These are phyloP conservation scores for Trichoderma sp. DNA, from an alignment of 2,329 filamentous ascomycete species.

Conservation along the genomic window DNA sequence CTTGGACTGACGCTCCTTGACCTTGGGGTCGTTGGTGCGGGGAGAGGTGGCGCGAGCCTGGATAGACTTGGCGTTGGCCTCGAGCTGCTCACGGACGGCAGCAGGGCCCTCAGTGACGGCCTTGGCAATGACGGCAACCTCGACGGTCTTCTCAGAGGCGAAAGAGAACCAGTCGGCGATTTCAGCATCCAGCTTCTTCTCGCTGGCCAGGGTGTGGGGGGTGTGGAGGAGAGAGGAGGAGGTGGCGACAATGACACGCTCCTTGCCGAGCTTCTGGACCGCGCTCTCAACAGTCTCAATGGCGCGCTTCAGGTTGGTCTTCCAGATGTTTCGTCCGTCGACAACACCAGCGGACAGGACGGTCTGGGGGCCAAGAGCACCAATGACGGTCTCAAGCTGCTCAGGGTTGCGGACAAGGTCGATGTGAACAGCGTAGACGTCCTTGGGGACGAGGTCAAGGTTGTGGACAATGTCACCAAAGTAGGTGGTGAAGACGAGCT, in stretches of 20 bases:
- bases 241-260: conserved; percentile 94
- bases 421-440: conserved; percentile 83
- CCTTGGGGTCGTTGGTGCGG: conserved; percentile 94
- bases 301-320: conserved; percentile 97
- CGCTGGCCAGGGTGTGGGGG: conserved; percentile 93
- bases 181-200: conserved; percentile 96
- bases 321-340: conserved; percentile 99
- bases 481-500: conserved; percentile 92
- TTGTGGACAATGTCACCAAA: conserved; percentile 99
- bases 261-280: conserved; percentile 93
- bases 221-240: conserved; percentile 98
- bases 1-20: conserved; percentile 94
- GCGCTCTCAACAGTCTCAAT: conserved; percentile 89
- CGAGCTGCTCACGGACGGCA: conserved; percentile 81
- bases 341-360: conserved; percentile 94
- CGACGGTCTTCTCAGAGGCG: conserved; percentile 88
- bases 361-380: conserved; percentile 83
- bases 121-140: conserved; percentile 93
- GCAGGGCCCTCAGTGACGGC: conserved; percentile 91
- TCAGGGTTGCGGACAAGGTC: conserved; percentile 98
- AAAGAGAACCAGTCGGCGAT: conserved; percentile 99
- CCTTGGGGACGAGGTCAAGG: conserved; percentile 81
- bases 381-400: conserved; percentile 85
- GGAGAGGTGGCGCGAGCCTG: conserved; percentile 87
- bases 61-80: conserved; percentile 95